Evolutionary conservation across 2,329 filamentous ascomycete species (phyloP).

Genomic region (Tolypocladium capitatum): DNA sequence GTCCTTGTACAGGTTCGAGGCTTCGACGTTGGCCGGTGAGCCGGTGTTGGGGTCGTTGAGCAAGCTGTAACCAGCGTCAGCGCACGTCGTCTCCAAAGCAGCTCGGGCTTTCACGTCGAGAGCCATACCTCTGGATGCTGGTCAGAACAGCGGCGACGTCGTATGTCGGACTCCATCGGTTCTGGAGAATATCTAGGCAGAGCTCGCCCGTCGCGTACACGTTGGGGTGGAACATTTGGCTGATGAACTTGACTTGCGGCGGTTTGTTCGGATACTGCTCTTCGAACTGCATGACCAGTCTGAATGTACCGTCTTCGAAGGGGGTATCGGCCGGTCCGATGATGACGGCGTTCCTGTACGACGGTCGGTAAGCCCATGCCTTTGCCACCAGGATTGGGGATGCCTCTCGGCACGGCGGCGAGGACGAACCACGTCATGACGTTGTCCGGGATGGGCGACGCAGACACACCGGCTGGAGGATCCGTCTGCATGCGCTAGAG

Average conservation of each 20-base stretch:
- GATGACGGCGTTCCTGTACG: constrained; percentile 84
- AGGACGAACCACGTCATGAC: constrained; percentile 80
- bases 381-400: neutral
- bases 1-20: constrained; percentile 96
- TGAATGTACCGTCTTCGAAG: constrained; percentile 95
- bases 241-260: constrained; percentile 95
- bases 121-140: constrained; percentile 81
- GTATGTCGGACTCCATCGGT: constrained; percentile 96
- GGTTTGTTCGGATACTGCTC: constrained; percentile 99
- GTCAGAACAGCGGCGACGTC: constrained; percentile 95
- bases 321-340: constrained; percentile 94
- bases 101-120: neutral
- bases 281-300: constrained; percentile 97
- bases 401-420: neutral
- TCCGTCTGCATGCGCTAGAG: constrained; percentile 95
- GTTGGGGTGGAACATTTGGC: constrained; percentile 98
- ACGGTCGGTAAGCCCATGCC: constrained; percentile 6
- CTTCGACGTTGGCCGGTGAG: constrained; percentile 93
- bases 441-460: constrained; percentile 89
- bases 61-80: constrained; percentile 44
- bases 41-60: constrained; percentile 98
- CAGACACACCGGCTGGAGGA: constrained; percentile 90
- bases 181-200: constrained; percentile 93
- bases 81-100: neutral
- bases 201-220: constrained; percentile 95